Base-by-base conservation (phyloP, 2,329 filamentous ascomycete species). In the Fusarium gaditjirri region DNA sequence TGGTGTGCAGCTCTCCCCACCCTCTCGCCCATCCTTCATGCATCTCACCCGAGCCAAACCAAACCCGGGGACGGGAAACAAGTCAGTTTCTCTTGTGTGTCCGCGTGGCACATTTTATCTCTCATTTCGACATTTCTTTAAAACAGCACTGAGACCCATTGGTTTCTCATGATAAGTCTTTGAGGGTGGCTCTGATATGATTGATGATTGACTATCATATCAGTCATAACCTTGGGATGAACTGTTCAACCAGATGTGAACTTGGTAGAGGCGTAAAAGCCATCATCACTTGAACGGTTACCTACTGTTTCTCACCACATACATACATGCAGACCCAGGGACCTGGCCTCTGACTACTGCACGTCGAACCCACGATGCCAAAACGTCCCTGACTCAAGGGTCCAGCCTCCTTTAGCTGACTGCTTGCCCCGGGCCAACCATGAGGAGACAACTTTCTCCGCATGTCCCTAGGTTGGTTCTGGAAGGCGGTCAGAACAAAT, bases 331-430 rank as follows among this genome's bases (percentile, higher is more conserved):
- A 54, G 36, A 67, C 53, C 50, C 71, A 65, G 66, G 60, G 50
- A 70, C 71, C 61, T 69, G 55, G 23, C 39, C 59, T 55, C 62
- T 49, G 60, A 64, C 65, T 72, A 68, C 59, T 72, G 70, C 71
- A 73, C 36, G 46, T 49, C 44, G 47, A 64, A 62, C 49, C 67
- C 67, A 71, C 49, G 36, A 71, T 70, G 42, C 39, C 31, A 47
- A 61, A 67, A 49, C 50, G 50, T 62, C 61, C 73, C 73, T 75
- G 73, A 75, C 73, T 75, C 73, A 75, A 71, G 68, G 68, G 56
- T 67, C 73, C 61, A 69, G 70, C 70, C 53, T 44, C 54, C 61
- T 53, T 59, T 33, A 41, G 39, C 44, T 58, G 29, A 33, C 61
- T 59, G 39, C 19, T 35, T 36, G 57, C 42, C 23, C 23, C 59